Conservation (phyloP, 768 basidiomycete species). For the Cystobasidium ongulense region DNA sequence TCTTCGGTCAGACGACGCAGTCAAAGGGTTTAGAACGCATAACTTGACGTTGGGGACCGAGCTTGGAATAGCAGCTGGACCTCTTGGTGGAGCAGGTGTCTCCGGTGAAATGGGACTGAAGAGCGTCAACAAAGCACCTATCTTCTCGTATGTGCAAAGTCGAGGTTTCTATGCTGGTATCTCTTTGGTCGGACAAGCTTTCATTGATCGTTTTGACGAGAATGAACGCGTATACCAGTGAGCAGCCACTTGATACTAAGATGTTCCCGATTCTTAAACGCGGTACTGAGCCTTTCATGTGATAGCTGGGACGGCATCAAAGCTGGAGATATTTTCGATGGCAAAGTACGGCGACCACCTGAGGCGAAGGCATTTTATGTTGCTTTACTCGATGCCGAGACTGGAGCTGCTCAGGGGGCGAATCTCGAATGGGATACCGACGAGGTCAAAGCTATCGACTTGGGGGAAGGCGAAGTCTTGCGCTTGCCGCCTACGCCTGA, state of each 20-base stretch:
- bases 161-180: conserved; percentile 42
- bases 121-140: conserved; percentile 34
- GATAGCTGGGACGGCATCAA: conserved; percentile 34
- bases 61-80: conserved; percentile 39
- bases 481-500: conserved; percentile 42
- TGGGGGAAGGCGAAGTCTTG: conserved; percentile 40
- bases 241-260: neutral
- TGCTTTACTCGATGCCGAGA: conserved; percentile 38
- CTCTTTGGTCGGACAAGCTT: conserved; percentile 39
- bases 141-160: conserved; percentile 35
- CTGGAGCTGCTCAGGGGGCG: conserved; percentile 36
- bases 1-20: conserved; percentile 38
- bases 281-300: neutral
- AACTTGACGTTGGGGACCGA: conserved; percentile 40
- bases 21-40: conserved; percentile 40
- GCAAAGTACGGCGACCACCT: conserved; percentile 35
- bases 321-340: conserved; percentile 37
- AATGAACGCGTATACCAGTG: conserved; percentile 30
- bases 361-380: conserved; percentile 29
- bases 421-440: conserved; percentile 33
- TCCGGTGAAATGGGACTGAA: conserved; percentile 36
- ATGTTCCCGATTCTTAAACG: neutral
- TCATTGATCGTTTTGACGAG: conserved; percentile 39
- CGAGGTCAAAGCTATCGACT: conserved; percentile 24
- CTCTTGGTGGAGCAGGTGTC: conserved; percentile 37